These are phyloP conservation scores for Paracoccidioides brasiliensis DNA, from an alignment of 2,329 filamentous ascomycete species.

Conservation along the genomic window DNA sequence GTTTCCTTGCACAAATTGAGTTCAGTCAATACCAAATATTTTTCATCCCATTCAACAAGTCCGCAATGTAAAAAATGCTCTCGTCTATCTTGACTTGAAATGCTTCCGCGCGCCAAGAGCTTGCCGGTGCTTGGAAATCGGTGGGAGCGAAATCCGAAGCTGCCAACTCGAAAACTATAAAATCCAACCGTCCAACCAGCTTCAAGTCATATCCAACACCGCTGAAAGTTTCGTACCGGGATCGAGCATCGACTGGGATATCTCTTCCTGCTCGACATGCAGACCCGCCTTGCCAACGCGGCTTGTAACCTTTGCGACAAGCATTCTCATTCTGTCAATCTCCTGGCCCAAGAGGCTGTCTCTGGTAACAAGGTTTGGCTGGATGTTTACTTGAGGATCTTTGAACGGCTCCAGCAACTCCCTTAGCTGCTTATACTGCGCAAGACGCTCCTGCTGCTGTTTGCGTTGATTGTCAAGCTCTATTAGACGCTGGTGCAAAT, in stretches of 20 bases:
- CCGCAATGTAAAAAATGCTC: no score
- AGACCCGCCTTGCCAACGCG: slow-evolving; percentile 17
- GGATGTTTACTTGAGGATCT: slow-evolving; percentile 37
- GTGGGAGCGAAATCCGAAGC: no score
- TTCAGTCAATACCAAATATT: no score
- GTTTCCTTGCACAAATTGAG: no score
- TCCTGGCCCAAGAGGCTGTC: slow-evolving; percentile 39
- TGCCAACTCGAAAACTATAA: neutral
- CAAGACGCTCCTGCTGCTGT: slow-evolving; percentile 34
- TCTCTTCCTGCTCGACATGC: slow-evolving; percentile 8
- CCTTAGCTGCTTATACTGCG: slow-evolving; percentile 35
- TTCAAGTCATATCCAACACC: slow-evolving; percentile 27
- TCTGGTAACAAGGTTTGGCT: slow-evolving; percentile 41
- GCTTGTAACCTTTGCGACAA: slow-evolving; percentile 31
- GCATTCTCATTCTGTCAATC: slow-evolving; percentile 37
- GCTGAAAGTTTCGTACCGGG: slow-evolving; percentile 9
- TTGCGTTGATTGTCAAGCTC: slow-evolving; percentile 34
- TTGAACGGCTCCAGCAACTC: slow-evolving; percentile 37
- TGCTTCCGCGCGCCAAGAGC: no score
- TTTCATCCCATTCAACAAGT: no score
- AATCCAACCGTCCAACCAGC: neutral
- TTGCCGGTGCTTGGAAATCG: no score
- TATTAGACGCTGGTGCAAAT: slow-evolving; percentile 32
- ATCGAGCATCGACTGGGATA: slow-evolving; percentile 1
- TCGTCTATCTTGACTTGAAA: no score